These are phyloP conservation scores for Psilocybe cyanescens DNA, from an alignment of 768 basidiomycete genomes.

Conservation along the genomic window DNA sequence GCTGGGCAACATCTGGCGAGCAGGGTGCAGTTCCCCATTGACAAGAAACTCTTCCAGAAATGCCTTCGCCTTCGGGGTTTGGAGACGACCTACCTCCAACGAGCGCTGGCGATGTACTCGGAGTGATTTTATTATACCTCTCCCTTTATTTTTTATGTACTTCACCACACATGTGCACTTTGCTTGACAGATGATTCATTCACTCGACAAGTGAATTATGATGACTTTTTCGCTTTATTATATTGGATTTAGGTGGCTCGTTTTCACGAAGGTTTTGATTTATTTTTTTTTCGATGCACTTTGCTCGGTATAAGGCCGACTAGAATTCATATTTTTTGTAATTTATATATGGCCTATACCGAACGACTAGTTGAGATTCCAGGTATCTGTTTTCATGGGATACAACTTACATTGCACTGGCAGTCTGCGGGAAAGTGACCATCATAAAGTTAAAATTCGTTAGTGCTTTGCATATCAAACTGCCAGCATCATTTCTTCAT, in stretches of 20 bases:
- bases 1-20: conserved; percentile 84
- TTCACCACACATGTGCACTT: neutral
- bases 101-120: conserved; percentile 24
- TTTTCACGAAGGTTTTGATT: neutral
- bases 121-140: conserved; percentile 11
- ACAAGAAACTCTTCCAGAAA: conserved; percentile 77
- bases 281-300: neutral
- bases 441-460: too few relatives aligned
- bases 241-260: neutral
- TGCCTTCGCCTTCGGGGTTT: conserved; percentile 75
- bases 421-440: too few relatives aligned
- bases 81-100: conserved; percentile 56
- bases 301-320: neutral
- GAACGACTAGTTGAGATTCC: neutral
- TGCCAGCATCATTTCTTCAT: too few relatives aligned
- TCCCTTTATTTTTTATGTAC: neutral
- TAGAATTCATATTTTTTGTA: conserved; percentile 17
- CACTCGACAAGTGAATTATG: neutral
- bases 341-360: conserved; percentile 14
- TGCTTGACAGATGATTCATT: neutral
- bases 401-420: too few relatives aligned
- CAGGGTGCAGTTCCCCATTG: conserved; percentile 67
- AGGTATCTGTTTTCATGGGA: too few relatives aligned
- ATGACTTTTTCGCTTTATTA: neutral
- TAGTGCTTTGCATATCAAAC: too few relatives aligned